Evolutionary conservation across 2,329 filamentous ascomycete species (phyloP), one percentile per base, ranked within the genome.

Genomic region (Aspergillaceae sp.): DNA sequence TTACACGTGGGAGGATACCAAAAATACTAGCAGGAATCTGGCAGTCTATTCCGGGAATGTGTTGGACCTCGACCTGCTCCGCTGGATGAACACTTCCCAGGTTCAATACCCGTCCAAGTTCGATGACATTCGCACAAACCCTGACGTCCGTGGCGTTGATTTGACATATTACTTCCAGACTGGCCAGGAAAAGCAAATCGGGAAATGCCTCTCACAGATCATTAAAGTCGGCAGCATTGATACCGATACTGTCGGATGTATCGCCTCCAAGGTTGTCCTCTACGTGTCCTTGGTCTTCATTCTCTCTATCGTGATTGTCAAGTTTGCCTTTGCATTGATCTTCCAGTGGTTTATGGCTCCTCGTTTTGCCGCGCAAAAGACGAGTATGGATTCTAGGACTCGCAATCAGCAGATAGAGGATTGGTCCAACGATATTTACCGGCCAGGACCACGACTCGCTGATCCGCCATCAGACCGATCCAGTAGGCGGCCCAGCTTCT

Each of bases 331-430:
- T 43, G 92, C 92, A 7, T 63, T 97, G 40, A 68, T 91, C 48
- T 98, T 98, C 73, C 88, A 96, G 61, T 98, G 94, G 94, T 95
- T 98, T 69, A 75, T 97, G 54, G 86, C 86, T 64, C 83, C 84
- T 56, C 84, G 83, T 52, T 97, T 91, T 61, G 90, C 84, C 3
- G 87, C 91, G 0, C 72, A 78, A 41, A 95, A 87, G 68, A 94
- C 91, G 0, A 91, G 87, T 2, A 84, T 94, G 65, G 81, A 92
- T 64, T 80, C 83, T 54, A 89, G 91, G 65, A 85, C 90, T 69
- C 83, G 92, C 48, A 85, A 90, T 56, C 82, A 85, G 56, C 89
- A 97, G 70, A 98, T 98, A 54, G 92, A 98, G 66, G 91, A 96
- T 59, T 98, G 92, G 92, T 85, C 84, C 9, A 87, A 97, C 54